phyloP scores from a whole-genome alignment of 257 asterid genomes.

The Solanum phureja region DNA sequence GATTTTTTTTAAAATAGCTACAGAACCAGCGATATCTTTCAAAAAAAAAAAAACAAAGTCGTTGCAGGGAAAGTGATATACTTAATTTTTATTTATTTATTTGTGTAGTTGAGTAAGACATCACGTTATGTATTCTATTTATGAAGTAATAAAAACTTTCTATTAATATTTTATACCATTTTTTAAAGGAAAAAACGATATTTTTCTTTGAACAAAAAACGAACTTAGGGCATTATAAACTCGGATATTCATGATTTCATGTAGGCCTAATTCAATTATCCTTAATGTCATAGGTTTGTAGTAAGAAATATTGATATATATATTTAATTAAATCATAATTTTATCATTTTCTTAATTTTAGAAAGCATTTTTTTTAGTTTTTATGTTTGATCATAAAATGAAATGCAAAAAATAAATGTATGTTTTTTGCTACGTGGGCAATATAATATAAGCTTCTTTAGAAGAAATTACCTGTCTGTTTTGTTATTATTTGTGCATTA shows the following conservation, averaged over 20 bases:
- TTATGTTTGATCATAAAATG: neutral
- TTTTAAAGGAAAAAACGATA: neutral
- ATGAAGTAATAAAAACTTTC: neutral
- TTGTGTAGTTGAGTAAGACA: too few relatives aligned
- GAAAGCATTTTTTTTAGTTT: neutral
- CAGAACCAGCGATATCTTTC: too few relatives aligned
- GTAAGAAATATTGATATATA: neutral
- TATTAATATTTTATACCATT: neutral
- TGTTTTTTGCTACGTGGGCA: neutral
- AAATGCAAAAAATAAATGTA: neutral
- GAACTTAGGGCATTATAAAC: too few relatives aligned
- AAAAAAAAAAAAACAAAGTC: too few relatives aligned
- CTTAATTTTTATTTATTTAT: too few relatives aligned
- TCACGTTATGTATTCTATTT: neutral
- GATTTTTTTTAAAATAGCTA: too few relatives aligned
- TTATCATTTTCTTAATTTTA: neutral
- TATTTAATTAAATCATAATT: neutral
- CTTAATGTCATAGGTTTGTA: neutral
- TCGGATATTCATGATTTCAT: neutral
- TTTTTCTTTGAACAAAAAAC: too few relatives aligned
- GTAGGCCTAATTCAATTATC: neutral
- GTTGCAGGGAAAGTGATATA: too few relatives aligned
- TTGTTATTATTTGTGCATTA: neutral
- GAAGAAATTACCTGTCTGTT: neutral
- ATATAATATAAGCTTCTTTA: neutral